Evolutionary conservation across 495 filamentous ascomycete genomes (phyloP).

Genomic region (Copromyces sp.): DNA sequence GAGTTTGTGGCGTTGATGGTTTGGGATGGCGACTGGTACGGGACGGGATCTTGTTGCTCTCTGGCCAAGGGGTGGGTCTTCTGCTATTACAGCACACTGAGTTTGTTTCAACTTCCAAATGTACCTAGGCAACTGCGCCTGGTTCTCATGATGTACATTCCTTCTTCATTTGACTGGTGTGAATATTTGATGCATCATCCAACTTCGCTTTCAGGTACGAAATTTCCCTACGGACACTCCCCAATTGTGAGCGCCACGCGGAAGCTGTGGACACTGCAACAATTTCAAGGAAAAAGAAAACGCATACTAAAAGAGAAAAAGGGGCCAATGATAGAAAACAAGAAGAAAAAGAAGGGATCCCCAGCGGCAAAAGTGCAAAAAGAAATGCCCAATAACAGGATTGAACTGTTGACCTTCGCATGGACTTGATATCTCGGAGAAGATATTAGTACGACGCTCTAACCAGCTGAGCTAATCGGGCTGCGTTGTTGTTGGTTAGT

Average conservation of each 20-base stretch:
- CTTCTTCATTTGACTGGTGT: neutral
- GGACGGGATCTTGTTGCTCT: neutral
- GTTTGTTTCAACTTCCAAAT: neutral
- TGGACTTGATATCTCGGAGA: neutral
- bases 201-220: neutral
- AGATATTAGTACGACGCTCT: neutral
- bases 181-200: neutral
- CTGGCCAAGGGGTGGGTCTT: neutral
- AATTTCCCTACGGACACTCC: neutral
- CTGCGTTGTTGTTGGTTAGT: neutral
- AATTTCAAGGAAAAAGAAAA: neutral
- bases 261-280: neutral
- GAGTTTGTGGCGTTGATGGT: neutral
- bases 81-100: neutral
- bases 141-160: neutral
- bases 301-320: neutral
- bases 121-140: neutral
- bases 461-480: neutral
- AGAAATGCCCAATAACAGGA: neutral
- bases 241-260: neutral
- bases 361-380: neutral
- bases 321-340: neutral
- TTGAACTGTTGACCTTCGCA: neutral
- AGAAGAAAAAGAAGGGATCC: neutral
- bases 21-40: neutral